These are phyloP conservation scores for Xerocomus nothofagi DNA, from an alignment of 1,284 basidiomycete genomes.

Conservation along the genomic window DNA sequence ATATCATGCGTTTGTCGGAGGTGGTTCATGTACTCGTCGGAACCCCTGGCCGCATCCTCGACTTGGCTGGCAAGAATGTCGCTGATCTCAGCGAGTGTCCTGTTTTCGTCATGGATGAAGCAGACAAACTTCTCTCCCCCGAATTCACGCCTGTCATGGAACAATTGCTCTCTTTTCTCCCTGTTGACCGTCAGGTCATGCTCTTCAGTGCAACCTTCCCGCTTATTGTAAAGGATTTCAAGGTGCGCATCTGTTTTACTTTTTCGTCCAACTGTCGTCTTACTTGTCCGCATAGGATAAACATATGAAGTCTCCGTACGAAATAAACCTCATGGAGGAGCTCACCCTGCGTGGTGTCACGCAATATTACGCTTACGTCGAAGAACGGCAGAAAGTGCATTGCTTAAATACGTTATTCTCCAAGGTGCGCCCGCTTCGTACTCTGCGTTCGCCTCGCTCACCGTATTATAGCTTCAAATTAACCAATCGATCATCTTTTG, in stretches of 20 bases:
- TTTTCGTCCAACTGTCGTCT: conserved; percentile 2
- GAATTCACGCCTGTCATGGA: conserved; percentile 99
- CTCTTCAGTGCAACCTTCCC: conserved; percentile 99
- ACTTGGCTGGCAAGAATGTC: conserved; percentile 91
- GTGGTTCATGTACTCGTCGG: conserved; percentile 95
- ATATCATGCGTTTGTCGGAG: conserved; percentile 91
- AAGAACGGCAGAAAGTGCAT: conserved; percentile 99
- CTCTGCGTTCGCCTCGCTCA: conserved; percentile 7
- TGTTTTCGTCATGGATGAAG: conserved; percentile 99
- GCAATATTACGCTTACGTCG: conserved; percentile 99
- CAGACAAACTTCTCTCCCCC: conserved; percentile 95
- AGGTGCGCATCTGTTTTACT: conserved; percentile 49
- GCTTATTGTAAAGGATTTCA: conserved; percentile 99
- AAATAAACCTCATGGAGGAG: conserved; percentile 99
- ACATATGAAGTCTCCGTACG: conserved; percentile 95
- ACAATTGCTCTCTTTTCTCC: conserved; percentile 86
- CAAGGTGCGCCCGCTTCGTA: conserved; percentile 56
- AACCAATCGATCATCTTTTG: conserved; percentile 99
- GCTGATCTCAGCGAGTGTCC: conserved; percentile 94
- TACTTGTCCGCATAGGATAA: conserved; percentile 68
- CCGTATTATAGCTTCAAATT: conserved; percentile 86
- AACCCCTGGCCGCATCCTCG: conserved; percentile 94
- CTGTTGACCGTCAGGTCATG: conserved; percentile 93
- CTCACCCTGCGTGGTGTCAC: conserved; percentile 98
- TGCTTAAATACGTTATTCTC: conserved; percentile 97